Percentiles rank a stretch among this genome's conserved stretches.
Evolutionary conservation across 73 alveolate species (phyloP).

Genomic region (Strombidium stylifer): DNA sequence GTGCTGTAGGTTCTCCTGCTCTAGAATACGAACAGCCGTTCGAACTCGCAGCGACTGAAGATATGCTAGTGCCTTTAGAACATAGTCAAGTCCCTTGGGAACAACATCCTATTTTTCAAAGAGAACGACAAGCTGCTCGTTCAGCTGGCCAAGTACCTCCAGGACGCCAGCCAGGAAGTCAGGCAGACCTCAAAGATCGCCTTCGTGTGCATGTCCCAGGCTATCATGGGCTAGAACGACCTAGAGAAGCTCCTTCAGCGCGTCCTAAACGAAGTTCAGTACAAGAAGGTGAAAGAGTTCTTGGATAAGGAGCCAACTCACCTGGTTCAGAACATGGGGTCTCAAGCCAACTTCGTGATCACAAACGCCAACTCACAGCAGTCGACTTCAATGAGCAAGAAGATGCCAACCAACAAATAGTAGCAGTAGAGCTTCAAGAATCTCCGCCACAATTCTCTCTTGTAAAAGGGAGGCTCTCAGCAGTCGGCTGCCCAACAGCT

Average conservation of each 20-base stretch:
- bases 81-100: slow-evolving; percentile 28
- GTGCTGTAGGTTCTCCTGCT: not conserved
- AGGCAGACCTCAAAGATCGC: slow-evolving; percentile 31
- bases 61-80: slow-evolving; percentile 18
- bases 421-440: not conserved
- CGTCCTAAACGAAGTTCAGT: slow-evolving; percentile 27
- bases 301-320: slow-evolving; percentile 41
- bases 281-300: slow-evolving; percentile 31
- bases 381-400: not conserved
- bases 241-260: slow-evolving; percentile 27
- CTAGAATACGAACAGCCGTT: not conserved
- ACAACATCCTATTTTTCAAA: slow-evolving; percentile 23
- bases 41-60: not conserved
- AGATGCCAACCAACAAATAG: not conserved
- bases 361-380: slow-evolving; percentile 21
- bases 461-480: not conserved
- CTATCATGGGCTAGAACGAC: slow-evolving; percentile 32
- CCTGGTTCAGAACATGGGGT: not conserved
- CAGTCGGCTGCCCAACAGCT: not conserved
- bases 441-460: not conserved
- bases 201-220: slow-evolving; percentile 11
- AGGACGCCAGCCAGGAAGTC: slow-evolving; percentile 39
- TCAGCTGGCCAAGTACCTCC: slow-evolving; percentile 5
- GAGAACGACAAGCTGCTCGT: slow-evolving; percentile 27
- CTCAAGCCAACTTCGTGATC: slow-evolving; percentile 15